A percentile compares a stretch with the other conserved stretches of the same genome.
phyloP scores from a whole-genome alignment of 2,329 filamentous ascomycete species.

The Arthrinium puccinioides region DNA sequence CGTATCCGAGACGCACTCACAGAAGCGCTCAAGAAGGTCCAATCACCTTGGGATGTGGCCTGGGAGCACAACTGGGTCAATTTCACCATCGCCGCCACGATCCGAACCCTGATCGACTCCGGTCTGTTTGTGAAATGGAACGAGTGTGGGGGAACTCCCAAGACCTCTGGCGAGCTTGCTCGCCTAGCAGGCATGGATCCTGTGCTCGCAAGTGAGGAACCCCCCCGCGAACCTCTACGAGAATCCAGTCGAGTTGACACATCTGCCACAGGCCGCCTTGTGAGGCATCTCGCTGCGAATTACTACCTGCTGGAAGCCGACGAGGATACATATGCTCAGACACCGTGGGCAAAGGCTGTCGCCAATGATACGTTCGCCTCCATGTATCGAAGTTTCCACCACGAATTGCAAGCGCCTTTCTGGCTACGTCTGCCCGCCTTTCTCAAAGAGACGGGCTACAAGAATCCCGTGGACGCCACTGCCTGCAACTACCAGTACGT shows the following conservation, averaged over 20 bases:
- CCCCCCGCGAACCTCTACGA: not conserved
- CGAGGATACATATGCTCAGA: constrained; percentile 9
- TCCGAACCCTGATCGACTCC: constrained; percentile 29
- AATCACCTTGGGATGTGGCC: constrained; percentile 29
- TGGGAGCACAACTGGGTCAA: constrained; percentile 30
- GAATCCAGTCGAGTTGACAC: not conserved
- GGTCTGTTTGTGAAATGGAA: constrained; percentile 29
- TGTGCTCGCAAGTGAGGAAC: constrained; percentile 20
- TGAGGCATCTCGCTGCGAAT: constrained; percentile 11
- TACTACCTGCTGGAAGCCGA: constrained; percentile 9
- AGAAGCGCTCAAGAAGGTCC: constrained; percentile 19
- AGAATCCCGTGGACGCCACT: constrained; percentile 9
- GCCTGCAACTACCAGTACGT: constrained; percentile 9
- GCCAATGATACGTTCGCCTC: constrained; percentile 6
- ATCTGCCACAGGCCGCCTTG: constrained; percentile 4
- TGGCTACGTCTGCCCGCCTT: constrained; percentile 8
- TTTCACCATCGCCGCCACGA: constrained; percentile 25
- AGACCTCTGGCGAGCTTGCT: constrained; percentile 24
- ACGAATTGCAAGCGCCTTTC: constrained; percentile 6
- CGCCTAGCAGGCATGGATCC: constrained; percentile 24
- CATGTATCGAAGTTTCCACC: constrained; percentile 10
- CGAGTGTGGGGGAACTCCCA: constrained; percentile 18
- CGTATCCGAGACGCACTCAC: constrained; percentile 19
- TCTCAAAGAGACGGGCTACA: constrained; percentile 8
- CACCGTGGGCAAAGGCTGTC: constrained; percentile 7